Percentiles rank a stretch among this genome's conserved stretches.
These are phyloP conservation scores for Dothidotthia symphoricarpi DNA, from an alignment of 2,329 filamentous ascomycete species.

Conservation along the genomic window DNA sequence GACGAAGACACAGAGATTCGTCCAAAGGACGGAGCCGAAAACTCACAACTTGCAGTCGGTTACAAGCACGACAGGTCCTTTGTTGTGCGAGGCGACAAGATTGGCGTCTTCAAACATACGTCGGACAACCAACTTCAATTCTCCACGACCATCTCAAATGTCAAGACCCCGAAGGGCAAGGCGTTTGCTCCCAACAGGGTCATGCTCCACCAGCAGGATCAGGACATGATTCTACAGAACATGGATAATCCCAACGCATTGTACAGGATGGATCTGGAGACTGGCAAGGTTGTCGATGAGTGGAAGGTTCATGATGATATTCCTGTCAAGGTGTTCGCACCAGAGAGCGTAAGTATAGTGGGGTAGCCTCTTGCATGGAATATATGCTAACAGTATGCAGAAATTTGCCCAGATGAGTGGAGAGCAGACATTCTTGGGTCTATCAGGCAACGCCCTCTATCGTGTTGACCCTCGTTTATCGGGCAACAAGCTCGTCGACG, in stretches of 20 bases:
- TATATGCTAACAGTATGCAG: conserved; percentile 41
- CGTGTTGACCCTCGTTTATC: conserved; percentile 87
- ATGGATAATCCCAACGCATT: conserved; percentile 79
- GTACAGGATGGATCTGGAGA: conserved; percentile 96
- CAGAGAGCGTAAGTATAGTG: conserved; percentile 65
- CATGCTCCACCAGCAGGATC: conserved; percentile 90
- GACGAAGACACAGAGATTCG: conserved; percentile 69
- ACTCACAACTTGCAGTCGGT: conserved; percentile 91
- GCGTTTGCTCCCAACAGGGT: conserved; percentile 94
- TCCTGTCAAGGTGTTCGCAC: conserved; percentile 84
- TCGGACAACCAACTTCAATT: conserved; percentile 91
- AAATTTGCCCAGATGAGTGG: conserved; percentile 98
- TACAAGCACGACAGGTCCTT: conserved; percentile 98
- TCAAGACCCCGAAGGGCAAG: conserved; percentile 77
- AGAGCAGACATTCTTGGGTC: conserved; percentile 91
- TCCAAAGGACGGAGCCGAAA: conserved; percentile 77
- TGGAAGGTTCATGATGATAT: conserved; percentile 99
- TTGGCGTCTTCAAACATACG: conserved; percentile 97
- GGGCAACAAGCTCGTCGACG: conserved; percentile 89
- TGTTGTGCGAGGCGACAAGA: conserved; percentile 94
- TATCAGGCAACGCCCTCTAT: conserved; percentile 90
- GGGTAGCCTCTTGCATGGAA: not conserved
- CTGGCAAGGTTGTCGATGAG: conserved; percentile 96
- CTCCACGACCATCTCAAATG: conserved; percentile 94
- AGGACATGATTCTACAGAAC: conserved; percentile 86